These are phyloP conservation scores for Persicaria maculosa DNA, from an alignment of 148 eudicot genomes.

Conservation along the genomic window DNA sequence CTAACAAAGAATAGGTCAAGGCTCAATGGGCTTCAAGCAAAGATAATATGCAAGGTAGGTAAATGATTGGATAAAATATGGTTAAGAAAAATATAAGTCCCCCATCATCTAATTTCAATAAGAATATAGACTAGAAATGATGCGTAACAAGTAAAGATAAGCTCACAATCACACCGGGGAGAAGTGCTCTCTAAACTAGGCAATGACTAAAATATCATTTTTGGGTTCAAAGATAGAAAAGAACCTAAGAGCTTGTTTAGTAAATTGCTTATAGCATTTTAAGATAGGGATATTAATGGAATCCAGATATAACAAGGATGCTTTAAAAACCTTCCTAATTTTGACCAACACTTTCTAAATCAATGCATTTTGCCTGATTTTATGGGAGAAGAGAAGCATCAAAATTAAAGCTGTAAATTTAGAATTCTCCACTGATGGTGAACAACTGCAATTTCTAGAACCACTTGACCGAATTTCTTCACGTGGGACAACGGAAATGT, in stretches of 20 bases:
- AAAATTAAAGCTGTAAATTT: slow-evolving; percentile 48
- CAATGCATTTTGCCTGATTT: slow-evolving; percentile 28
- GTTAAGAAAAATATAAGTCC: too few species aligned
- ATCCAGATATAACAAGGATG: neutral
- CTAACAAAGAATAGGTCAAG: too few species aligned
- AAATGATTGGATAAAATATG: too few species aligned
- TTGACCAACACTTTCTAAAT: neutral
- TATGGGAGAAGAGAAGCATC: slow-evolving; percentile 20
- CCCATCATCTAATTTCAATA: too few species aligned
- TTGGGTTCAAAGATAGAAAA: neutral
- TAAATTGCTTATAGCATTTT: slow-evolving; percentile 2
- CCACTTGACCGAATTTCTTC: slow-evolving; percentile 26
- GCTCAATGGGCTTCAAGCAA: too few species aligned
- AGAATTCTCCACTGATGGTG: slow-evolving; percentile 50
- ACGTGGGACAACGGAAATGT: slow-evolving; percentile 20
- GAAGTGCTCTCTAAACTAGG: neutral
- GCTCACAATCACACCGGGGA: neutral
- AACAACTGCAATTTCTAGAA: slow-evolving; percentile 16
- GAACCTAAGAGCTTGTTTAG: neutral
- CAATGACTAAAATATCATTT: neutral
- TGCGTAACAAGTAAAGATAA: neutral
- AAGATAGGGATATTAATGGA: neutral
- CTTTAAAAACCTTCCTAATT: neutral
- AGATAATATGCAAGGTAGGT: too few species aligned
- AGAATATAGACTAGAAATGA: neutral